Conservation (phyloP, 2,329 filamentous ascomycete species). For the Paramyrothecium sp. region DNA sequence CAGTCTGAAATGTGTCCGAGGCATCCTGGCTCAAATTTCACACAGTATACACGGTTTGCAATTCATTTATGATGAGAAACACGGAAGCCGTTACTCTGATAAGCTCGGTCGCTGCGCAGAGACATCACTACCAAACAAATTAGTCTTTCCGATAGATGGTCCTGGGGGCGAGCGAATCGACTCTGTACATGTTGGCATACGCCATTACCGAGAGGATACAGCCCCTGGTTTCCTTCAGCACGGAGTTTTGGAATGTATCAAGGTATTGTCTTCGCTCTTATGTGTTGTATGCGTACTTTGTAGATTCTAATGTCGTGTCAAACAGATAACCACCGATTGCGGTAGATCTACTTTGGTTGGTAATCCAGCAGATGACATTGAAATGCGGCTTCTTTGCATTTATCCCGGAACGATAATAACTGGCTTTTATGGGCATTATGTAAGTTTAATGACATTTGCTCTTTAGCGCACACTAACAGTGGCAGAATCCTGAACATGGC, state of each 20-base stretch:
- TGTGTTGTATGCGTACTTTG: background rate
- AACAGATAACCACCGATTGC: background rate
- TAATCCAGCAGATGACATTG: background rate
- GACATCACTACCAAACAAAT: too few relatives aligned
- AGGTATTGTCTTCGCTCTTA: background rate
- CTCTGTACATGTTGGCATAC: background rate
- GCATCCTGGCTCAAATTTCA: background rate
- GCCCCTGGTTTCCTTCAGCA: background rate
- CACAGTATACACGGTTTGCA: background rate
- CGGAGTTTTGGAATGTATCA: background rate
- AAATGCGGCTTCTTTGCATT: background rate
- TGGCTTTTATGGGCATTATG: background rate
- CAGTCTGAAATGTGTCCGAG: background rate
- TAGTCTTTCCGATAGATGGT: background rate
- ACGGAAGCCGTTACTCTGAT: background rate
- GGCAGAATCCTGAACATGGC: background rate
- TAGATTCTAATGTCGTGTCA: background rate
- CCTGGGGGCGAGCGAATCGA: background rate
- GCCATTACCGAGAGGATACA: background rate
- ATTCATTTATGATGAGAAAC: background rate
- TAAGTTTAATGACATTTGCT: background rate
- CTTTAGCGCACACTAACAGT: background rate
- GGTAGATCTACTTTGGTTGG: background rate
- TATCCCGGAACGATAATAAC: background rate
- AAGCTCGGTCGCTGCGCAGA: background rate